phyloP scores from a whole-genome alignment of 345 rosid genomes.

The Citropsis articulata region DNA sequence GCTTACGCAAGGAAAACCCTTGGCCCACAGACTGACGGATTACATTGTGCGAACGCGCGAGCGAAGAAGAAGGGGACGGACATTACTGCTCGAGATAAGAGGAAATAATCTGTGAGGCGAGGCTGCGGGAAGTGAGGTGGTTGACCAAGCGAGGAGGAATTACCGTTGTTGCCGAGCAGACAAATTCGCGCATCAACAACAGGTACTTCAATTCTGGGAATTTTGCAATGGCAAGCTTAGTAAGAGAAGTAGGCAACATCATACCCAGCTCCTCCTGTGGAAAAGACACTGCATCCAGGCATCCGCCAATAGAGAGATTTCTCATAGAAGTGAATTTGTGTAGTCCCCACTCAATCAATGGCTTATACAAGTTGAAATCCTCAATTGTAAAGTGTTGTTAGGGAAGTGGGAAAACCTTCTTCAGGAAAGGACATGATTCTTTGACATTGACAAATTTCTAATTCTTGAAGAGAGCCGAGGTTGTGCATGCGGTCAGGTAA shows the following conservation, averaged over 20 bases:
- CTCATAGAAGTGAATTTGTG: conserved; percentile 8
- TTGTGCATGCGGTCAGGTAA: neutral
- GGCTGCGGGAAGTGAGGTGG: no score
- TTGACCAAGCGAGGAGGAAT: no score
- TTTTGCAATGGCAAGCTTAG: neutral
- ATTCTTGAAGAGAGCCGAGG: conserved; percentile 15
- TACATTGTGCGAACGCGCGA: no score
- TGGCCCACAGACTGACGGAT: no score
- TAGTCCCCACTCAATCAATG: conserved; percentile 20
- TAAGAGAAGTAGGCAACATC: conserved; percentile 10
- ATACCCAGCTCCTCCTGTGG: conserved; percentile 10
- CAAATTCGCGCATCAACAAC: no score
- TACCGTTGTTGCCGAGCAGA: no score
- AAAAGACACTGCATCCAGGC: conserved; percentile 15
- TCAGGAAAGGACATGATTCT: conserved; percentile 5
- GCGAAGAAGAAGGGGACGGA: no score
- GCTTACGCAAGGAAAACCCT: no score
- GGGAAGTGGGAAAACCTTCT: conserved; percentile 19
- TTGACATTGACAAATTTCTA: conserved; percentile 11
- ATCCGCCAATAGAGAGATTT: conserved; percentile 11
- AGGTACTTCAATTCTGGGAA: conserved; percentile 19
- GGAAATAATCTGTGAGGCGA: no score
- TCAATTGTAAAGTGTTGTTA: conserved; percentile 1
- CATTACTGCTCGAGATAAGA: no score
- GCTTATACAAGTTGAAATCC: neutral